These are phyloP conservation scores for Ceratobasidium sp. DNA, from an alignment of 1,284 basidiomycete genomes.

Conservation along the genomic window DNA sequence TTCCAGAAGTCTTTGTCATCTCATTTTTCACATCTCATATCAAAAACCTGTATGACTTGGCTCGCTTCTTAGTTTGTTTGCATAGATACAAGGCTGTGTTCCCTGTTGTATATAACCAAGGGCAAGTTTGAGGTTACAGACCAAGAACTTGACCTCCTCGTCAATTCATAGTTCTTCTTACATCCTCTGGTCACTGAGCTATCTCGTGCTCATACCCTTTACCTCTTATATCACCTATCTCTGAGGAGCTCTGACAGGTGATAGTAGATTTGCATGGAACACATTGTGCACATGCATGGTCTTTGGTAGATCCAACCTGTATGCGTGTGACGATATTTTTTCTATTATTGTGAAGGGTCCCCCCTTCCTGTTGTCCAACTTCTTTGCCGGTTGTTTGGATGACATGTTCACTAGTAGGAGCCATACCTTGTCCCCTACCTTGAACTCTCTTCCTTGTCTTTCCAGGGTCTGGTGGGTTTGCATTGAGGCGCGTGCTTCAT, in stretches of 20 bases:
- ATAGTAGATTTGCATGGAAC: neutral
- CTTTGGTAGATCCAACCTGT: neutral
- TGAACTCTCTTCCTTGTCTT: neutral
- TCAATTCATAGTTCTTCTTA: too few species aligned
- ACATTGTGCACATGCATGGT: neutral
- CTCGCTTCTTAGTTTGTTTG: too few species aligned
- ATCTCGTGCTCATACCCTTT: too few species aligned
- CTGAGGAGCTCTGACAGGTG: neutral
- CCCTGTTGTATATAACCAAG: too few species aligned
- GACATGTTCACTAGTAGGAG: neutral
- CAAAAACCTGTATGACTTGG: too few species aligned
- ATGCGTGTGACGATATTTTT: neutral
- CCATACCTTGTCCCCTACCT: neutral
- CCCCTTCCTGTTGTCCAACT: neutral
- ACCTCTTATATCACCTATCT: too few species aligned
- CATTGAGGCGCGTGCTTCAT: neutral
- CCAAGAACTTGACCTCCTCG: too few species aligned
- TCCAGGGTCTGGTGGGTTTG: neutral
- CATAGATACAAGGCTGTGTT: too few species aligned
- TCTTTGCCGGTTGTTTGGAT: neutral
- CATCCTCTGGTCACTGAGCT: too few species aligned
- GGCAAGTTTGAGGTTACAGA: too few species aligned
- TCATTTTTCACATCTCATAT: too few species aligned
- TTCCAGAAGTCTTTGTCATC: too few species aligned
- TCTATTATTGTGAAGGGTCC: neutral